Base-by-base conservation (phyloP, 2,329 filamentous ascomycete species). In the Escovopsis sp. region DNA sequence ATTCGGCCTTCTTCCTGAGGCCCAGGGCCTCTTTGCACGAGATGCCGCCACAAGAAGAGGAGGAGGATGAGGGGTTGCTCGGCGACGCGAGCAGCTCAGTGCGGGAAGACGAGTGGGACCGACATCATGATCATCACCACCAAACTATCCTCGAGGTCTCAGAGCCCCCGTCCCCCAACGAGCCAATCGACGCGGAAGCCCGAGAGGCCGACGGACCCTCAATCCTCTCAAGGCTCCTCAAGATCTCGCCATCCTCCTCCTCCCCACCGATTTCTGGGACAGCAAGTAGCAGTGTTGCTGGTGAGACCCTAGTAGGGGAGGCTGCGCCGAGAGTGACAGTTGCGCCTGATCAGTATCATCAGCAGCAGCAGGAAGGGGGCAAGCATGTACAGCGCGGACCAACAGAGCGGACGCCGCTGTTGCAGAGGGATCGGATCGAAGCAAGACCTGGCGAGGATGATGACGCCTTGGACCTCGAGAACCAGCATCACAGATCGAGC, bases 71-170 rank as follows among this genome's bases (percentile, higher is more conserved):
- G 23, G 48, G n/a, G n/a, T n/a, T n/a, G n/a, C n/a, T 48, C 25
- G 36, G 41, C 19, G 39, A 45, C 21, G 21, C 8, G 9, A 25
- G 8, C 11, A 25, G 21, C 21, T 5, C 21, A 25, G 7, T 25
- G 6, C 41, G 41, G 12, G 35, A 37, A 8, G 43, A 45, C 16
- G 53, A 53, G 11, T 41, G 45, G 33, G 39, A 36, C n/a, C 45
- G 45, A 30, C 42, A 44, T 14, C 61, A 66, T 8, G 39, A 36
- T n/a, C 45, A 44, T 28, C 42, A 44, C 15, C 61, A 66, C 8
- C 62, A 70, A 27, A 63, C 64, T 4, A 80, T 81, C 36, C 53
- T 63, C 34, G 77, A 82, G 50, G 66, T 74, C 18, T 70, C 70
- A 5, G 75, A 79, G 31, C 47, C 53, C 30, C 41, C 50, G 13